Evolutionary conservation across 148 eudicot species (phyloP).

Genomic region (Silene latifolia): DNA sequence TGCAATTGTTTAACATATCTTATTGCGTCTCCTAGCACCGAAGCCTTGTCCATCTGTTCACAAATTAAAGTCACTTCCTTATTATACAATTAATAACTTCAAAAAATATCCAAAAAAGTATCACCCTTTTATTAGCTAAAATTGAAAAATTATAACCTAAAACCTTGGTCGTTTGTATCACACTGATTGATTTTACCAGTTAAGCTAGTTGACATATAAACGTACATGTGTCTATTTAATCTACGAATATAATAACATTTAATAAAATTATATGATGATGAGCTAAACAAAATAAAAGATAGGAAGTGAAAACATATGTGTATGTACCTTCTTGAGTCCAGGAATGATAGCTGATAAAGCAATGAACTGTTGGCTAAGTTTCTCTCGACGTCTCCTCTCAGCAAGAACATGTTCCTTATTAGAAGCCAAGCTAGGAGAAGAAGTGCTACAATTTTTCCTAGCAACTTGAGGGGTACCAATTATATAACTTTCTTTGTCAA

Average conservation of each 20-base stretch:
- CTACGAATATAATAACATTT: too few relatives aligned
- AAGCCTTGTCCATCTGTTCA: conserved; percentile 69
- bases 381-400: conserved; percentile 61
- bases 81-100: too few relatives aligned
- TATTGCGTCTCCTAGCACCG: conserved; percentile 64
- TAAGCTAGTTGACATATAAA: too few relatives aligned
- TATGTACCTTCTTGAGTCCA: conserved; percentile 70
- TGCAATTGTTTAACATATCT: conserved; percentile 60
- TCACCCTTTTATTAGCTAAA: too few relatives aligned
- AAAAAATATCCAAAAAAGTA: too few relatives aligned
- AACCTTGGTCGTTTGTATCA: background rate
- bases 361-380: conserved; percentile 51
- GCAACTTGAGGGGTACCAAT: conserved; percentile 30
- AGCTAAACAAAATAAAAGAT: too few relatives aligned
- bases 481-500: conserved; percentile 26
- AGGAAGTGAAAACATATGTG: too few relatives aligned
- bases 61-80: background rate
- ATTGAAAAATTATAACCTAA: too few relatives aligned
- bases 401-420: conserved; percentile 58
- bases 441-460: conserved; percentile 21
- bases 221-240: too few relatives aligned
- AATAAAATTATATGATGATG: too few relatives aligned
- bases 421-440: conserved; percentile 21
- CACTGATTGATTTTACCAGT: background rate
- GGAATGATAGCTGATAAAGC: conserved; percentile 64